Evolutionary conservation across 2,329 filamentous ascomycete genomes (phyloP).

Genomic region (Thermothelomyces thermophilus): DNA sequence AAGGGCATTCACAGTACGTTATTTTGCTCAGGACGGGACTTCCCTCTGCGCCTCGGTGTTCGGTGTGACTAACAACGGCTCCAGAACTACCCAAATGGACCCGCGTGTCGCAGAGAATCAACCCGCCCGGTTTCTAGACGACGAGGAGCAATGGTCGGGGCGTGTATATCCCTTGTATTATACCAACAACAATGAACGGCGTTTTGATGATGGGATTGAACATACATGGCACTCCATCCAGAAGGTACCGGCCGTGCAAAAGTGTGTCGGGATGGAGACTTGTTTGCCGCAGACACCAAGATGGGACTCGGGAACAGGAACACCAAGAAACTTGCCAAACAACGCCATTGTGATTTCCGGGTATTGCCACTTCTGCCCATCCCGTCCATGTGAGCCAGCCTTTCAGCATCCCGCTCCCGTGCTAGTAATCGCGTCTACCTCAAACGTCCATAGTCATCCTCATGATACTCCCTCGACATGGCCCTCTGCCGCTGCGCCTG

Average conservation of each 20-base stretch:
- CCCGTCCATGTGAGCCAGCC: neutral
- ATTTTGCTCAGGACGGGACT: neutral
- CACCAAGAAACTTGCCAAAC: neutral
- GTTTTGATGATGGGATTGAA: conserved; percentile 9
- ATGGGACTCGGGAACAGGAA: too few relatives aligned
- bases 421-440: conserved; percentile 12
- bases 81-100: conserved; percentile 87
- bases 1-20: conserved; percentile 95
- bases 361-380: conserved; percentile 9
- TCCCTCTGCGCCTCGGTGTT: neutral
- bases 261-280: too few relatives aligned
- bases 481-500: conserved; percentile 36
- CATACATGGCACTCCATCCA: too few relatives aligned
- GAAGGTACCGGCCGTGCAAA: too few relatives aligned
- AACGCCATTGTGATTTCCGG: conserved; percentile 10
- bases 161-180: conserved; percentile 23
- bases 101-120: conserved; percentile 85
- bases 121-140: conserved; percentile 81
- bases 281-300: too few relatives aligned
- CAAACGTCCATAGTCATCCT: conserved; percentile 20
- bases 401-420: neutral
- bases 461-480: conserved; percentile 18
- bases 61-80: conserved; percentile 9
- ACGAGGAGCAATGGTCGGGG: conserved; percentile 6
- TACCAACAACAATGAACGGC: conserved; percentile 19